Evolutionary conservation across 2,329 filamentous ascomycete species (phyloP).

Genomic region (Blastomyces emzantsi): DNA sequence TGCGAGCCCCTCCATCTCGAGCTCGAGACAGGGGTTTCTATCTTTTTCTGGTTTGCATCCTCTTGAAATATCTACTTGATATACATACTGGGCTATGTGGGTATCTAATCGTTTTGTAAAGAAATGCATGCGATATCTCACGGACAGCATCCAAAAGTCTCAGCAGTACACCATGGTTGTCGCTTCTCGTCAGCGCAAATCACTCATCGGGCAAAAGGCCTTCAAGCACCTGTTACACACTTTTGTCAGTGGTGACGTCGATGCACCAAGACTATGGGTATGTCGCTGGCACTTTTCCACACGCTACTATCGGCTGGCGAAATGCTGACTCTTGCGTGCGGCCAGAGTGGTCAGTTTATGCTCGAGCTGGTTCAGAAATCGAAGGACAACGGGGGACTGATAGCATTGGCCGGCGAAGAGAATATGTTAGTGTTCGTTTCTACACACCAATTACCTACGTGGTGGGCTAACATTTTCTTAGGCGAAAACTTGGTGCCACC

Average conservation of each 20-base stretch:
- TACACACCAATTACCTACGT: background rate
- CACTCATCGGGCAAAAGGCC: conserved; percentile 12
- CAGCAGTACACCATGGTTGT: conserved; percentile 2
- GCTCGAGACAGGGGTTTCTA: conserved; percentile 15
- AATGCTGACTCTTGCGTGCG: conserved; percentile 11
- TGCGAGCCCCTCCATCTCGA: conserved; percentile 12
- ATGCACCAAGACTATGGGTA: conserved; percentile 19
- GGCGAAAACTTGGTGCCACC: conserved; percentile 12
- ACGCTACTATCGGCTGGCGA: background rate
- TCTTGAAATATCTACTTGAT: background rate
- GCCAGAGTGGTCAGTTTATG: conserved; percentile 22
- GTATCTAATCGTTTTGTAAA: background rate
- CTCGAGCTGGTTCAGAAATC: conserved; percentile 18
- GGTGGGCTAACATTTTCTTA: background rate
- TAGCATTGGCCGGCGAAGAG: conserved; percentile 2
- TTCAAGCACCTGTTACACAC: conserved; percentile 9
- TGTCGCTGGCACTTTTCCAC: background rate
- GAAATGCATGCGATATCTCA: conserved; percentile 14
- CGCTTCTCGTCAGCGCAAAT: conserved; percentile 14
- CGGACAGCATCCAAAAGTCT: conserved; percentile 5
- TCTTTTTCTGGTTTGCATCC: conserved; percentile 13
- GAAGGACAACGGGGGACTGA: conserved; percentile 8
- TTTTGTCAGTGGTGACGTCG: conserved; percentile 9
- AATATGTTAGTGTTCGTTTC: conserved; percentile 1
- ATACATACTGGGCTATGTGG: background rate